Conservation (phyloP, 805 yeast species). For the Suhomyces xylopsoci region DNA sequence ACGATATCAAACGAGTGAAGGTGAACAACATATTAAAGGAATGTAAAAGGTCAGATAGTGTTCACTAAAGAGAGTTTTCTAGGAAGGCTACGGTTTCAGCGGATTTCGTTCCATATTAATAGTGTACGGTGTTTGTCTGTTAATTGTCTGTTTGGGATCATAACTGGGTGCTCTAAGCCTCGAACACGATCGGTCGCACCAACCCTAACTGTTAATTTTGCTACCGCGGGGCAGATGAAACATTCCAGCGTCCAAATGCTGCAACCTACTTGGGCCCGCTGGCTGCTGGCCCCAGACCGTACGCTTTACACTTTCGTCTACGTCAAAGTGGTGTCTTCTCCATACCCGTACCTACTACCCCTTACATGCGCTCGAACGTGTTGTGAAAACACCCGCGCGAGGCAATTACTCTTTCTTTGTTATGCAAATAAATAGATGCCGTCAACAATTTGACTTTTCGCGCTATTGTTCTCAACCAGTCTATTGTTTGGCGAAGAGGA, state of each 20-base stretch:
- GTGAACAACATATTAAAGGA: not conserved
- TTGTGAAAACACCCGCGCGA: not conserved
- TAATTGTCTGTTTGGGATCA: not conserved
- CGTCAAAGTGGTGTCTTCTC: not conserved
- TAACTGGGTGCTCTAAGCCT: not conserved
- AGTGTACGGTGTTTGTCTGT: not conserved
- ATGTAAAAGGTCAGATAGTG: not conserved
- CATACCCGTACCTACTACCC: not conserved
- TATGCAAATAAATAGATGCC: not conserved
- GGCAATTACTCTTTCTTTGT: not conserved
- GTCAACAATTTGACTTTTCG: not conserved
- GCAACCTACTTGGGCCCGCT: not conserved
- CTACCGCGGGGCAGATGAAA: not conserved
- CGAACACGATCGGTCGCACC: not conserved
- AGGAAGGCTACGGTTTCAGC: not conserved
- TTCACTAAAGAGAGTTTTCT: not conserved
- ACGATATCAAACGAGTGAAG: constrained; percentile 8
- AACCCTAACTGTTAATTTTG: not conserved
- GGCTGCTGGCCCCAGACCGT: not conserved
- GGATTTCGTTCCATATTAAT: not conserved
- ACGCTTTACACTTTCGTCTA: not conserved
- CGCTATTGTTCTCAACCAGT: not conserved
- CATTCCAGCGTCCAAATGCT: not conserved
- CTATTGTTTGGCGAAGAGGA: not conserved
- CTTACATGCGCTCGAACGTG: not conserved